Percentiles rank a stretch among this genome's conserved stretches.
Evolutionary conservation across 176 grass and related monocot species (phyloP).

Genomic region (Eleusine coracana): DNA sequence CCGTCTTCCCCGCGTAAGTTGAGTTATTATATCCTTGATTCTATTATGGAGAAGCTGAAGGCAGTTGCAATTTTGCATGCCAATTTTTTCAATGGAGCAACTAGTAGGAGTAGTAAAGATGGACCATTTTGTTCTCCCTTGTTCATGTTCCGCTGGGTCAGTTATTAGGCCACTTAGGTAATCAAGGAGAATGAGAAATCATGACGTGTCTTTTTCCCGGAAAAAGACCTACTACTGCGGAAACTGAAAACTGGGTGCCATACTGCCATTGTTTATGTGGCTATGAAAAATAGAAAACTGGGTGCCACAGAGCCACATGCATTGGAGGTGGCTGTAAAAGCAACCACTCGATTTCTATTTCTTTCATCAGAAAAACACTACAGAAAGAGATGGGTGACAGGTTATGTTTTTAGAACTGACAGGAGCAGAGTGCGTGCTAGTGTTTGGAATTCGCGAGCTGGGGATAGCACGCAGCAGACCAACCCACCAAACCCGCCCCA

Average conservation of each 20-base stretch:
- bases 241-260: neutral
- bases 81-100: neutral
- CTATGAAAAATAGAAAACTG: neutral
- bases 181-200: neutral
- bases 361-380: no score
- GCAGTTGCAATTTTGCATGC: neutral
- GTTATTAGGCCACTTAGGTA: no score
- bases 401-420: no score
- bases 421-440: neutral
- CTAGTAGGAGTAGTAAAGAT: neutral
- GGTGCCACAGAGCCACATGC: neutral
- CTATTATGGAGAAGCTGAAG: neutral
- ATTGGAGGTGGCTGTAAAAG: no score
- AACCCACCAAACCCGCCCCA: neutral
- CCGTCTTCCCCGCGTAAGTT: slow-evolving; percentile 7
- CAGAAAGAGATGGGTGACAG: no score
- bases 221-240: no score
- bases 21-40: neutral
- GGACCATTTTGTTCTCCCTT: neutral
- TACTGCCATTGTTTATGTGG: neutral
- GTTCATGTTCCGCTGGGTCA: neutral
- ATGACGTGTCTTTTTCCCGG: neutral
- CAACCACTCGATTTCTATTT: no score
- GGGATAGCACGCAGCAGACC: neutral
- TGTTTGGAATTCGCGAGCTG: neutral